Percentiles rank a stretch among this genome's conserved stretches.
Conservation (phyloP, 176 grass and related monocot species). For the Panicum miliaceum region DNA sequence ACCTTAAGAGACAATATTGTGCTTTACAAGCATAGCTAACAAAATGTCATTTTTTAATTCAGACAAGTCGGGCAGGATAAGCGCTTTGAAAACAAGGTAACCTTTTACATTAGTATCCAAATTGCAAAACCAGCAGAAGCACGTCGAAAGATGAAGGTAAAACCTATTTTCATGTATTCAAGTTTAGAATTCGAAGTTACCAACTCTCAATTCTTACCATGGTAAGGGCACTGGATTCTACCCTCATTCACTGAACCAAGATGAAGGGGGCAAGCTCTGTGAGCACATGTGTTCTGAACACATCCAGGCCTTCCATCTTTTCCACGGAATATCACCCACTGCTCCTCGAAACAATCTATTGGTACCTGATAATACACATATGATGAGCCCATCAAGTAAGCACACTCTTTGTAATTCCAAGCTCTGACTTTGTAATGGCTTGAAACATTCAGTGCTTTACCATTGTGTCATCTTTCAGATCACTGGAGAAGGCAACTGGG, state of each 20-base stretch:
- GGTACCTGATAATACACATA: slow-evolving; percentile 64
- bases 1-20: background rate
- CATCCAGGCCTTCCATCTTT: slow-evolving; percentile 89
- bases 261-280: slow-evolving; percentile 96
- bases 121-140: background rate
- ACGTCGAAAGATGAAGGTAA: background rate
- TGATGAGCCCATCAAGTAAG: background rate
- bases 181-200: background rate
- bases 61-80: background rate
- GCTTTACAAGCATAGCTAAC: background rate
- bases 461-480: slow-evolving; percentile 95
- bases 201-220: slow-evolving; percentile 58
- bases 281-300: slow-evolving; percentile 94
- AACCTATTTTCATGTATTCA: background rate
- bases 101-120: background rate
- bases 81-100: background rate
- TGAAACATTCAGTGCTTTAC: slow-evolving; percentile 40
- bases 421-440: background rate
- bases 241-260: slow-evolving; percentile 95
- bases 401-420: background rate
- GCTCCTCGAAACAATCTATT: slow-evolving; percentile 94
- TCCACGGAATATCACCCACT: slow-evolving; percentile 95
- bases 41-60: background rate
- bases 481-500: slow-evolving; percentile 88
- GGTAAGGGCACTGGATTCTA: slow-evolving; percentile 96